Evolutionary conservation across 2,329 filamentous ascomycete species (phyloP).

Genomic region (Phaeosphaeria sp.): DNA sequence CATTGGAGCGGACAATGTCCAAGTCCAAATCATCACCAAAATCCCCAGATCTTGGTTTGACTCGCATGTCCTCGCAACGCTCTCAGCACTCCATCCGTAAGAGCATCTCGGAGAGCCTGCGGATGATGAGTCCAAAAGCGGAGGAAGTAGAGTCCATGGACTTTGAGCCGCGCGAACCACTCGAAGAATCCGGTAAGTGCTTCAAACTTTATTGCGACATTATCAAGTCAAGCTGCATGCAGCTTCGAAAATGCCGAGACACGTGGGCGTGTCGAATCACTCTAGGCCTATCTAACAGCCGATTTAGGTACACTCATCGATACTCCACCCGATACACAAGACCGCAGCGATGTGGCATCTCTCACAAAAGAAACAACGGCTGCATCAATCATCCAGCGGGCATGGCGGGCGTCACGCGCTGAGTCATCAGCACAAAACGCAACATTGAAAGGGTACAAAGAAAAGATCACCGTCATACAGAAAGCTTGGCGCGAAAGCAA

Average conservation of each 20-base stretch:
- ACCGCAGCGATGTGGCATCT: slow-evolving; percentile 31
- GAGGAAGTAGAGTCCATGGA: slow-evolving; percentile 35
- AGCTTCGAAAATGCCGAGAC: neutral
- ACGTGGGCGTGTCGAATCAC: neutral
- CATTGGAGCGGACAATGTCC: slow-evolving; percentile 42
- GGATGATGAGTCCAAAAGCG: slow-evolving; percentile 38
- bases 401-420: slow-evolving; percentile 40
- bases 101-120: slow-evolving; percentile 40
- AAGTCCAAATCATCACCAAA: slow-evolving; percentile 34
- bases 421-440: slow-evolving; percentile 24
- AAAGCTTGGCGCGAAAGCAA: slow-evolving; percentile 47
- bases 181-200: slow-evolving; percentile 33
- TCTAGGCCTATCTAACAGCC: slow-evolving; percentile 3
- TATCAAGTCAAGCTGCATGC: neutral
- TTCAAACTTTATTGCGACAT: neutral
- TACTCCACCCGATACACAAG: slow-evolving; percentile 37
- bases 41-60: slow-evolving; percentile 35
- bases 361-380: slow-evolving; percentile 37
- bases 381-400: slow-evolving; percentile 44
- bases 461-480: slow-evolving; percentile 48
- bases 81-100: slow-evolving; percentile 45
- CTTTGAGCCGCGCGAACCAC: slow-evolving; percentile 33
- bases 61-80: slow-evolving; percentile 37
- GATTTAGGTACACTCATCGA: slow-evolving; percentile 27
- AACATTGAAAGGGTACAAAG: slow-evolving; percentile 46